Percentiles rank a stretch among this genome's conserved stretches.
These are phyloP conservation scores for Penicillium sclerotigenum DNA, from an alignment of 2,329 filamentous ascomycete species.

Conservation along the genomic window DNA sequence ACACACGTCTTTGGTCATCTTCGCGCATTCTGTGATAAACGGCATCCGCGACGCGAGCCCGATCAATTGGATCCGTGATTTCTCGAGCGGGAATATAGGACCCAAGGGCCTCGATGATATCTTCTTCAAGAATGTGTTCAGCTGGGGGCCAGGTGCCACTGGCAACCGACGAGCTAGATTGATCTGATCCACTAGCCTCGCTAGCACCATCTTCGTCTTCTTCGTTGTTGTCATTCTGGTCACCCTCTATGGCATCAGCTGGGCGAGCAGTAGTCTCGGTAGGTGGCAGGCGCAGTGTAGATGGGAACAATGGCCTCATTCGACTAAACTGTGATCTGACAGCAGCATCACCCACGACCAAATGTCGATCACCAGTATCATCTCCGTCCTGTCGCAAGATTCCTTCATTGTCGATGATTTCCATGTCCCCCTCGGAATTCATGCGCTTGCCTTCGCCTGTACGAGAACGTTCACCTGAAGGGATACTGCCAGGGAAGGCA, in stretches of 20 bases:
- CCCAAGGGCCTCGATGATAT: slow-evolving; percentile 44
- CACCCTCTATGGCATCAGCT: slow-evolving; percentile 3
- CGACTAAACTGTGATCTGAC: slow-evolving; percentile 37
- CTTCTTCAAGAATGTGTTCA: slow-evolving; percentile 40
- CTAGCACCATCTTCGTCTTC: slow-evolving; percentile 24
- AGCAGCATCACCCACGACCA: slow-evolving; percentile 55
- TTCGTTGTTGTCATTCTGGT: slow-evolving; percentile 12
- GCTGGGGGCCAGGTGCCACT: slow-evolving; percentile 39
- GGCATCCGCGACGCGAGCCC: slow-evolving; percentile 39
- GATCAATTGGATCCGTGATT: slow-evolving; percentile 43
- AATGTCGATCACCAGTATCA: slow-evolving; percentile 60
- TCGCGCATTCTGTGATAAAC: slow-evolving; percentile 40
- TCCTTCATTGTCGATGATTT: slow-evolving; percentile 59
- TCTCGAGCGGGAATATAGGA: slow-evolving; percentile 42
- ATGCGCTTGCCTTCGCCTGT: slow-evolving; percentile 65
- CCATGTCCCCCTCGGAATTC: slow-evolving; percentile 61
- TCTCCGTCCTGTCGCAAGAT: slow-evolving; percentile 59
- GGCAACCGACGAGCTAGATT: slow-evolving; percentile 28
- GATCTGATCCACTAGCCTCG: slow-evolving; percentile 21
- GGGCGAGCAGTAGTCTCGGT: slow-evolving; percentile 12
- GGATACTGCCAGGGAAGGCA: slow-evolving; percentile 68
- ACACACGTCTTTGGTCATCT: slow-evolving; percentile 37
- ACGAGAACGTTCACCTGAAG: slow-evolving; percentile 59
- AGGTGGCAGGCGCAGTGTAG: slow-evolving; percentile 25
- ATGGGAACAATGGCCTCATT: slow-evolving; percentile 33